phyloP scores from a whole-genome alignment of 2,329 filamentous ascomycete genomes.

The Stachybotrys elegans region DNA sequence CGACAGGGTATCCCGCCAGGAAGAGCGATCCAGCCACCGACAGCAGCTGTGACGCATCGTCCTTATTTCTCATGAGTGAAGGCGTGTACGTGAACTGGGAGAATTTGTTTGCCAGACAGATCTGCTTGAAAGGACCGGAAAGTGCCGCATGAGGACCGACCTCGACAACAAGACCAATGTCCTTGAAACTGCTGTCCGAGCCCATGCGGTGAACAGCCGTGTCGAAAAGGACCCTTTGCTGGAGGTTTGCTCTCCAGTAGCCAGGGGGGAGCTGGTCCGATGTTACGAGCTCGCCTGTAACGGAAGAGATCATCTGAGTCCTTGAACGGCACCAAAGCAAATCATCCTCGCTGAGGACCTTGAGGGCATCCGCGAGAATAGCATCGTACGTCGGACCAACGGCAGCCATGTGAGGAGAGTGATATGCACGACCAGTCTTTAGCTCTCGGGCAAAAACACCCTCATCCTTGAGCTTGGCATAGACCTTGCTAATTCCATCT shows the following conservation, averaged over 20 bases:
- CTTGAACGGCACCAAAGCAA: background rate
- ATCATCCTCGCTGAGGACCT: background rate
- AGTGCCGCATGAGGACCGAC: background rate
- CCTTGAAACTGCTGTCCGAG: background rate
- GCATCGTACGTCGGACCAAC: background rate
- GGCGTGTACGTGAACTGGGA: background rate
- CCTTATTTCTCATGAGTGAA: background rate
- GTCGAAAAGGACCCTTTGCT: background rate
- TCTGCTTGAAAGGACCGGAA: background rate
- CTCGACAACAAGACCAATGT: background rate
- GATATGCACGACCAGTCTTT: background rate
- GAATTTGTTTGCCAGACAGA: background rate
- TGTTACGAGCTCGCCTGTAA: background rate
- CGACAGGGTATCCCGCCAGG: background rate
- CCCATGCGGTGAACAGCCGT: background rate
- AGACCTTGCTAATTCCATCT: background rate
- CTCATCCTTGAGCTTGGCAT: background rate
- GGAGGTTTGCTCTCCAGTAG: background rate
- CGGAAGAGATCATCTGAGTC: background rate
- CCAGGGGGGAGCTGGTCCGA: background rate
- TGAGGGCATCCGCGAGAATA: background rate
- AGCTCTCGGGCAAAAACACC: background rate
- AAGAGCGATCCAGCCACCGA: background rate
- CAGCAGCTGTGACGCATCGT: background rate
- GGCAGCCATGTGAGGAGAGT: background rate